Evolutionary conservation across 2,329 filamentous ascomycete species (phyloP), one percentile per base, ranked within the genome.

Genomic region (Trichoderma polysporum): DNA sequence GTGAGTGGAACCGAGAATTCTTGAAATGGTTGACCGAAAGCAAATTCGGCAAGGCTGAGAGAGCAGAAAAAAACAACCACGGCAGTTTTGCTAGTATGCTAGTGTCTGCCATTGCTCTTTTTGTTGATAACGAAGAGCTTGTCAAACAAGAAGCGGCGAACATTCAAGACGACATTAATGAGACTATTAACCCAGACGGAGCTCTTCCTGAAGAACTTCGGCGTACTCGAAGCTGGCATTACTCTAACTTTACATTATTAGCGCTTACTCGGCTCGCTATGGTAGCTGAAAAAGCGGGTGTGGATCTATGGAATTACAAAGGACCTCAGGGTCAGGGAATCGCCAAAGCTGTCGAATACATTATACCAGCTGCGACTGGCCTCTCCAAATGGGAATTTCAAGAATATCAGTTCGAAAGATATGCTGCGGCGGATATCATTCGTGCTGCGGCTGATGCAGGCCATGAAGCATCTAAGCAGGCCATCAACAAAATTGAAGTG

Each of bases 201-300:
- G 54, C 64, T n/a, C 41, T 66, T 7, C 64, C 56, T 17, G 54
- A 37, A 31, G 64, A 66, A 49, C 64, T 66, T 12, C 54, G n/a
- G 19, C 56, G 64, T 15, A 66, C 64, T 37, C 64, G 64, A 19
- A 66, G 64, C 37, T 66, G 56, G 64, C 64, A 66, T 17, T 66
- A 61, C 22, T 61, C 64, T 15, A 66, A 59, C 13, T 66, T 66
- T n/a, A 66, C 41, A 2, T 29, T 66, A 17, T 22, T 61, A 12
- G 64, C 64, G 2, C 35, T 66, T 25, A 66, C 56, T 29, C 64
- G 64, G 13, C 64, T 66, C 45, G 64, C 64, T 9, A 61, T 66
- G 56, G 47, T 66, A 13, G 64, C 64, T 19, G 31, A 39, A n/a
- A 60, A 61, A 31, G 64, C 25, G 22, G 64, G 45, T 15, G 25